phyloP scores from a whole-genome alignment of 1,284 basidiomycete genomes.

The Papiliotrema nemorosa region DNA sequence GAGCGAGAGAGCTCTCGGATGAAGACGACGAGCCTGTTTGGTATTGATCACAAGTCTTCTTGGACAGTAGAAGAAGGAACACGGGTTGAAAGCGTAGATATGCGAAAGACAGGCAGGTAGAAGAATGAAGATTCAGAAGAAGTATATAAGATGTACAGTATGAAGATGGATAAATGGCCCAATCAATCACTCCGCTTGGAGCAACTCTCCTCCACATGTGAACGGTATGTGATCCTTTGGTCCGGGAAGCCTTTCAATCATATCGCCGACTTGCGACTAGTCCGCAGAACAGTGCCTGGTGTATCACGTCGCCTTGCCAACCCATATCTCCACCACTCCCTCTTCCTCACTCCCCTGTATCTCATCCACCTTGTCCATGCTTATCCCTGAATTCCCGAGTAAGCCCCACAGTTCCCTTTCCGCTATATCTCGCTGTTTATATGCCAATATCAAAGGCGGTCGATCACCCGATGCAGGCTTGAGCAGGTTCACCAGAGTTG shows the following conservation, averaged over 20 bases:
- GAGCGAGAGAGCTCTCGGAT: constrained; percentile 23
- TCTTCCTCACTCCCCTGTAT: constrained; percentile 55
- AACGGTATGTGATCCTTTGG: too few relatives aligned
- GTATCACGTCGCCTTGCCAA: constrained; percentile 31
- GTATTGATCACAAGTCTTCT: not conserved
- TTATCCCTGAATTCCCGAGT: constrained; percentile 47
- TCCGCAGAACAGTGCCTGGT: too few relatives aligned
- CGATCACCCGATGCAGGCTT: not conserved
- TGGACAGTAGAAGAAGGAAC: not conserved
- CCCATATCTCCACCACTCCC: constrained; percentile 66
- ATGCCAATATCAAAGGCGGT: constrained; percentile 61
- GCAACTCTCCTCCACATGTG: too few relatives aligned
- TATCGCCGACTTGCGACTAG: too few relatives aligned
- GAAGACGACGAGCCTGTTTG: constrained; percentile 21
- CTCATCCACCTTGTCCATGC: constrained; percentile 54
- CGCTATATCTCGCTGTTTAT: constrained; percentile 72
- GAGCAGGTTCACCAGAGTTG: constrained; percentile 36
- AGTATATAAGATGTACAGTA: too few relatives aligned
- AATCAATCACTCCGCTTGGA: too few relatives aligned
- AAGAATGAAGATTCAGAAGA: too few relatives aligned
- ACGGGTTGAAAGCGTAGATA: too few relatives aligned
- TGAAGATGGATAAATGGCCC: too few relatives aligned
- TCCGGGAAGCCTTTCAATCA: too few relatives aligned
- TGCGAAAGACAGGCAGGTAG: too few relatives aligned
- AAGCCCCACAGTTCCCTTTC: constrained; percentile 70